Evolutionary conservation across 305 asterid genomes (phyloP), one percentile per base, ranked within the genome.

Genomic region (Solanum hybrid): DNA sequence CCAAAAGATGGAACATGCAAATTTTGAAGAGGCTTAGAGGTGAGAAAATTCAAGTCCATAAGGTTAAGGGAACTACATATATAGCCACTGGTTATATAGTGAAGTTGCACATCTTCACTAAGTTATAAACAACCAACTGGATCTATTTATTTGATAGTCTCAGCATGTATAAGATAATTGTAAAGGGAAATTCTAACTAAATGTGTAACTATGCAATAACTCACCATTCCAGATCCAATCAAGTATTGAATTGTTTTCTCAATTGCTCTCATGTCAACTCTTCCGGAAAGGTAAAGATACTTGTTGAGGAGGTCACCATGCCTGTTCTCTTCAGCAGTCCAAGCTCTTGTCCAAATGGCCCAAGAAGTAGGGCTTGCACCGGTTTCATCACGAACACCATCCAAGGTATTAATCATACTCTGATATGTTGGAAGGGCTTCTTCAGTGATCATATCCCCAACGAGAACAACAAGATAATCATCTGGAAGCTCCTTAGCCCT

Each of bases 401-500:
- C 97, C 70, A 92, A 51, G 13, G 96, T 93, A 90, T 95, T 94
- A 57, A 95, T 94, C 95, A 93, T 92, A 3, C 96, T 93, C 90
- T 95, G 97, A 79, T 95, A 95, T 0, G 97, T 95, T 7, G 97
- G 97, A 89, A 95, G 96, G 41, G 96, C 96, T 92, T 94, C 96
- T 92, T 94, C 95, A 1, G 97, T 95, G 91, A 95, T 91, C 97
- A 95, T 94, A 87, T 95, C 96, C 22, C 97, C 97, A 70, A 95
- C 95, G 27, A 94, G 86, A 85, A 89, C 95, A 75, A 94, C 94
- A 83, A 94, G 92, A 90, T 95, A 94, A 75, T 95, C 97, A 79
- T 95, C 97, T 36, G 97, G 96, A 89, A 95, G 79, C 91, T 96
- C 98, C 91, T 90, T 95, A 22, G 96, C 95, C 83, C 97, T 93